phyloP scores from a whole-genome alignment of 1,284 basidiomycete species.

The Testicularia cyperi region DNA sequence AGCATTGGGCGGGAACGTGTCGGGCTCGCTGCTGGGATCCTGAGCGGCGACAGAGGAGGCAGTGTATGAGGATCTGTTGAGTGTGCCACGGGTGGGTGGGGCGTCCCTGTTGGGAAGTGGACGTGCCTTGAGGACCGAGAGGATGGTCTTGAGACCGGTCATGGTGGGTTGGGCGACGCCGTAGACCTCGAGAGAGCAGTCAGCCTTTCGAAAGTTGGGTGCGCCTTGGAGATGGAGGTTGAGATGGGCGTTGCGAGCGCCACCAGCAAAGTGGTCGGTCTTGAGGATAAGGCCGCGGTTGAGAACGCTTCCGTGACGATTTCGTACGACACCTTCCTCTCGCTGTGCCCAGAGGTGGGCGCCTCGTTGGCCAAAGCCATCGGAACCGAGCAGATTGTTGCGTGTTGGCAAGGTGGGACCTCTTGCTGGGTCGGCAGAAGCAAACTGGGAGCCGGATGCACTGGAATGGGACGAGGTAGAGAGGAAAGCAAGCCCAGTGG shows the following conservation, averaged over 20 bases:
- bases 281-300: constrained; percentile 88
- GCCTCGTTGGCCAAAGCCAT: constrained; percentile 28
- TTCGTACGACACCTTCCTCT: constrained; percentile 72
- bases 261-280: constrained; percentile 65
- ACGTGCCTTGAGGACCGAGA: constrained; percentile 72
- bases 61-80: background rate
- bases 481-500: background rate
- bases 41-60: too few species aligned
- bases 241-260: constrained; percentile 61
- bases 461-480: background rate
- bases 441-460: background rate
- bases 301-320: constrained; percentile 81
- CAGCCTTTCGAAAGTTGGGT: constrained; percentile 81
- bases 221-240: constrained; percentile 86
- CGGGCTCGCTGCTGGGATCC: too few species aligned
- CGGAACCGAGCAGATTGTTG: constrained; percentile 24
- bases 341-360: constrained; percentile 35
- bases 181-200: constrained; percentile 62
- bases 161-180: constrained; percentile 82
- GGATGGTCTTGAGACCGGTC: constrained; percentile 85
- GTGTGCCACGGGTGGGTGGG: background rate
- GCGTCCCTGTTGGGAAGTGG: constrained; percentile 9
- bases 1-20: too few species aligned
- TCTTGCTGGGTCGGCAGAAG: too few species aligned
- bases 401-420: constrained; percentile 3